phyloP scores from a whole-genome alignment of 306 rosid genomes.

The Castanea mollissima region DNA sequence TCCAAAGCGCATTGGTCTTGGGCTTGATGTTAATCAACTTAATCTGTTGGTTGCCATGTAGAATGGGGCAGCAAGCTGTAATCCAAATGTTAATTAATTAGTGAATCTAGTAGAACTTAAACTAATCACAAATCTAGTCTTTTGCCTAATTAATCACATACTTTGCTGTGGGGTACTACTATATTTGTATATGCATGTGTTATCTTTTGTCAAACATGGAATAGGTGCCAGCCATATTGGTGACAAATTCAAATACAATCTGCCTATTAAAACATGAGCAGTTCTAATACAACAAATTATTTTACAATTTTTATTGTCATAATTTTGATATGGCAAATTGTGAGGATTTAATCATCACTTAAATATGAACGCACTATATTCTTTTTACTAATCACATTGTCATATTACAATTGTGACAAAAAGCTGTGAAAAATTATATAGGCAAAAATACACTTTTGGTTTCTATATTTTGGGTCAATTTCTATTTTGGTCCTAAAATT shows the following conservation, averaged over 20 bases:
- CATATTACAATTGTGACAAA: accelerated
- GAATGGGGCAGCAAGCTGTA: neutral
- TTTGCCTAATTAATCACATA: too few relatives aligned
- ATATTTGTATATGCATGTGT: neutral
- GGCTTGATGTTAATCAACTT: neutral
- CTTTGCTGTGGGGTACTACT: too few relatives aligned
- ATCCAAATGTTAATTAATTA: neutral
- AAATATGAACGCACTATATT: accelerated
- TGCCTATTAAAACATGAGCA: neutral
- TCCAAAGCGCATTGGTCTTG: conserved; percentile 26
- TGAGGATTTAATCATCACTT: too few relatives aligned
- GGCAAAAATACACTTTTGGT: too few relatives aligned
- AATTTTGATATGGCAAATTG: accelerated
- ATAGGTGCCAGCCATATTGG: neutral
- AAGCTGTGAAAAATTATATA: too few relatives aligned
- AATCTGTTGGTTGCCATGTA: neutral
- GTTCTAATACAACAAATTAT: too few relatives aligned
- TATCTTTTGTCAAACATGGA: neutral
- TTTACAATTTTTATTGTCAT: too few relatives aligned
- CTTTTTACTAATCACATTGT: accelerated
- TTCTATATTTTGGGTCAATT: too few relatives aligned
- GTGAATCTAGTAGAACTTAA: neutral
- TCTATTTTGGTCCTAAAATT: too few relatives aligned
- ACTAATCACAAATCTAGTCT: neutral
- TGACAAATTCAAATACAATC: neutral